phyloP scores from a whole-genome alignment of 306 rosid genomes.

The Mimosa pudica region DNA sequence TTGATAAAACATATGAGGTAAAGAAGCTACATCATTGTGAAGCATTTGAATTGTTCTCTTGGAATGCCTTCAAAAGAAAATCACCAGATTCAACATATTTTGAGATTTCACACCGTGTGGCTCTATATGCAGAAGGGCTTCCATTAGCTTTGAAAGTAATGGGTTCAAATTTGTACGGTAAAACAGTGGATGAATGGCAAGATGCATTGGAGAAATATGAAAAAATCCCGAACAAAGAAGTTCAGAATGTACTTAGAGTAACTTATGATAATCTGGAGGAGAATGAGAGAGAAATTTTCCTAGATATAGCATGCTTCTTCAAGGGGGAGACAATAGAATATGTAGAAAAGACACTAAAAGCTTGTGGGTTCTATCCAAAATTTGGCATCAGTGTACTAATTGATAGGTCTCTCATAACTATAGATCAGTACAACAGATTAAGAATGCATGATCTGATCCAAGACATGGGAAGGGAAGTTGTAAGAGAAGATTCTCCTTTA shows the following conservation, averaged over 20 bases:
- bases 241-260: slow-evolving; percentile 38
- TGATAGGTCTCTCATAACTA: slow-evolving; percentile 42
- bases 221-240: slow-evolving; percentile 35
- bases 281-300: slow-evolving; percentile 34
- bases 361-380: slow-evolving; percentile 34
- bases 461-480: slow-evolving; percentile 52
- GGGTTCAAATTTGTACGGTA: slow-evolving; percentile 38
- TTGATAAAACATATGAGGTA: slow-evolving; percentile 38
- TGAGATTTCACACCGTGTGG: slow-evolving; percentile 38
- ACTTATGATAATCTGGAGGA: slow-evolving; percentile 33
- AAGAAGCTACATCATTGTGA: slow-evolving; percentile 20
- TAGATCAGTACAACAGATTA: slow-evolving; percentile 32
- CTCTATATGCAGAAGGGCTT: slow-evolving; percentile 38
- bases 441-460: slow-evolving; percentile 53
- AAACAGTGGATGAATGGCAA: slow-evolving; percentile 37
- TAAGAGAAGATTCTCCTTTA: slow-evolving; percentile 41
- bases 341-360: slow-evolving; percentile 37
- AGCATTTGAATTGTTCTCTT: slow-evolving; percentile 39
- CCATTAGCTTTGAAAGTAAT: slow-evolving; percentile 49
- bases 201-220: slow-evolving; percentile 31
- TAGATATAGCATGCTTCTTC: slow-evolving; percentile 50
- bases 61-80: slow-evolving; percentile 46
- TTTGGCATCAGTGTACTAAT: slow-evolving; percentile 39
- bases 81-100: slow-evolving; percentile 23
- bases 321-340: slow-evolving; percentile 27